A percentile compares a stretch with the other conserved stretches of the same genome.
phyloP scores from a whole-genome alignment of 2,329 filamentous ascomycete species.

The Aspergillus thermomutatus region DNA sequence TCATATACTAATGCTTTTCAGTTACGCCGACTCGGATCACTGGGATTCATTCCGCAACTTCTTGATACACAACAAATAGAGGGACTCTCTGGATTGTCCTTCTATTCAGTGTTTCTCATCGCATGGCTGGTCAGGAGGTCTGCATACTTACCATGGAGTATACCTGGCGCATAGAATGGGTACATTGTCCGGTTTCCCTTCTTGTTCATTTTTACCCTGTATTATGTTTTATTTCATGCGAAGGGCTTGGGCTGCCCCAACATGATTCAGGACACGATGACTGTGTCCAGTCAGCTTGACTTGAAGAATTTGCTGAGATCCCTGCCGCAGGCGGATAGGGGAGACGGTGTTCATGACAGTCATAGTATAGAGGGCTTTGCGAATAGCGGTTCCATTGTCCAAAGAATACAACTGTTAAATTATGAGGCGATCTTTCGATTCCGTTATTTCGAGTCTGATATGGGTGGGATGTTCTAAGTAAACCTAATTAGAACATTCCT shows the following conservation, averaged over 20 bases:
- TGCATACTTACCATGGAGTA: constrained; percentile 10
- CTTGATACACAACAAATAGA: constrained; percentile 73
- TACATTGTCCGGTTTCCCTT: constrained; percentile 8
- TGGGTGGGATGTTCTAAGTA: background rate
- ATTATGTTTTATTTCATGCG: constrained; percentile 7
- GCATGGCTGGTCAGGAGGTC: background rate
- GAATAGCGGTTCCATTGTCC: no score
- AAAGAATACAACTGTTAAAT: background rate
- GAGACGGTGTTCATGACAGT: background rate
- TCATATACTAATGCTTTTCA: constrained; percentile 27
- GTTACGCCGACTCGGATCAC: constrained; percentile 74
- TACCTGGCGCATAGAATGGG: constrained; percentile 20
- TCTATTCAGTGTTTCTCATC: background rate
- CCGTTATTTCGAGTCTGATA: background rate
- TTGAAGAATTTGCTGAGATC: background rate
- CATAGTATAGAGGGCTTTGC: constrained; percentile 1
- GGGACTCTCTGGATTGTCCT: background rate
- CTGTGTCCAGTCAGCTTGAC: background rate
- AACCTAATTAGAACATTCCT: background rate
- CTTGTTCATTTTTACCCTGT: constrained; percentile 10
- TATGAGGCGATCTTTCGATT: background rate
- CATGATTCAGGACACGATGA: background rate
- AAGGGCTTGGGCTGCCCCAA: background rate
- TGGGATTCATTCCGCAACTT: constrained; percentile 87
- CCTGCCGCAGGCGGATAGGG: constrained; percentile 16